A percentile compares a stretch with the other conserved stretches of the same genome.
phyloP scores from a whole-genome alignment of 805 yeast species.

The Candida michaelii region DNA sequence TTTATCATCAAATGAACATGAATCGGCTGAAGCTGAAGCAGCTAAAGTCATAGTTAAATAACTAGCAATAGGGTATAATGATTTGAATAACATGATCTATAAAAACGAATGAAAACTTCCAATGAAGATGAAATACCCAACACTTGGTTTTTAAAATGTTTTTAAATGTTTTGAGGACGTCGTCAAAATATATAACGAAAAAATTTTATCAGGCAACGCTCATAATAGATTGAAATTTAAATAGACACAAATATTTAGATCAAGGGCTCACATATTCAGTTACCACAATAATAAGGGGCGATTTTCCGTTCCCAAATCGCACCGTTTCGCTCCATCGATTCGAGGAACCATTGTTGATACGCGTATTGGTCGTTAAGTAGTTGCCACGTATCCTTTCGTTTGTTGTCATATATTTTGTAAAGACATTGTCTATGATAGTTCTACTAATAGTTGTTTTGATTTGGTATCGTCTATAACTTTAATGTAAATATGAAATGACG shows the following conservation, averaged over 20 bases:
- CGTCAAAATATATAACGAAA: constrained; percentile 1
- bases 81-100: constrained; percentile 12
- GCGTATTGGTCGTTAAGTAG: too few species aligned
- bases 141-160: not conserved
- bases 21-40: constrained; percentile 6
- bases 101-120: constrained; percentile 1
- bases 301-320: too few species aligned
- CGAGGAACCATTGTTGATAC: too few species aligned
- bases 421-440: too few species aligned
- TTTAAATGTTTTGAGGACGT: not conserved
- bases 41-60: constrained; percentile 4
- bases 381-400: too few species aligned
- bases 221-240: constrained; percentile 4
- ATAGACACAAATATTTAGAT: not conserved
- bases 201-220: not conserved
- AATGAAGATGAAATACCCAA: not conserved
- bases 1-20: constrained; percentile 37
- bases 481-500: not conserved
- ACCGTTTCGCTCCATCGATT: too few species aligned
- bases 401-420: too few species aligned
- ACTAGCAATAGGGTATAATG: constrained; percentile 11
- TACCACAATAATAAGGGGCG: not conserved
- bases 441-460: too few species aligned
- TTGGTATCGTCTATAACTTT: too few species aligned
- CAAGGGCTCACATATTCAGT: constrained; percentile 4